Percentiles rank a stretch among this genome's conserved stretches.
Conservation (phyloP, 176 grass and related monocot genomes). For the Rhipidocladum racemiflorum region DNA sequence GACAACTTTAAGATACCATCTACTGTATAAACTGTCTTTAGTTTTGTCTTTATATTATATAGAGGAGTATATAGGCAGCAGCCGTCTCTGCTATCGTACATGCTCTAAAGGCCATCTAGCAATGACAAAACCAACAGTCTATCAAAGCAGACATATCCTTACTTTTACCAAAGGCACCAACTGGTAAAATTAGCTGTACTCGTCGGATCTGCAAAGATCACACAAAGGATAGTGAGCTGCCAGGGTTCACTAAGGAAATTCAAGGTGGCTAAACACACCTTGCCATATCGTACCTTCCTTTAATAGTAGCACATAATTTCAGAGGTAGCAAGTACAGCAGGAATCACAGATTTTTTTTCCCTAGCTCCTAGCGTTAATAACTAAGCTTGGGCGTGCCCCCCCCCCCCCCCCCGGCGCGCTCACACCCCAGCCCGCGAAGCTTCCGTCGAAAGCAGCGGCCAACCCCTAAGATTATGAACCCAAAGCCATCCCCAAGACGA, state of each 20-base stretch:
- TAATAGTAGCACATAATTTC: not conserved
- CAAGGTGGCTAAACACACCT: constrained; percentile 14
- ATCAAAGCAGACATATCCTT: not conserved
- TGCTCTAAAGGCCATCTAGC: constrained; percentile 17
- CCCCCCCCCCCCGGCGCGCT: too few species aligned
- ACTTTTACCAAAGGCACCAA: constrained; percentile 2
- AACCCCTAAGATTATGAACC: not conserved
- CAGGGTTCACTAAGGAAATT: not conserved
- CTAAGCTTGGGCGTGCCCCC: not conserved
- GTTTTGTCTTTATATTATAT: too few species aligned
- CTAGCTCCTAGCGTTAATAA: not conserved
- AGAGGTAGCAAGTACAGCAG: constrained; percentile 9
- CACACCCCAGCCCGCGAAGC: not conserved
- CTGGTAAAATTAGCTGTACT: not conserved
- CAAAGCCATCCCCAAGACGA: not conserved
- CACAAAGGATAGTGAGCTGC: not conserved
- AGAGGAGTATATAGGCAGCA: too few species aligned
- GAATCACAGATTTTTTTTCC: not conserved
- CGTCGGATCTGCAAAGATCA: not conserved
- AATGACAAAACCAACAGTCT: constrained; percentile 4
- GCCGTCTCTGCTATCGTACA: too few species aligned
- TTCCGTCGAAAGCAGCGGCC: not conserved
- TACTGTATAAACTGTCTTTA: too few species aligned
- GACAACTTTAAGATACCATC: too few species aligned
- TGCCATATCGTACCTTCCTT: not conserved